Base-by-base conservation (phyloP, 140 eudicot genomes). In the Ambrosia hybrid region DNA sequence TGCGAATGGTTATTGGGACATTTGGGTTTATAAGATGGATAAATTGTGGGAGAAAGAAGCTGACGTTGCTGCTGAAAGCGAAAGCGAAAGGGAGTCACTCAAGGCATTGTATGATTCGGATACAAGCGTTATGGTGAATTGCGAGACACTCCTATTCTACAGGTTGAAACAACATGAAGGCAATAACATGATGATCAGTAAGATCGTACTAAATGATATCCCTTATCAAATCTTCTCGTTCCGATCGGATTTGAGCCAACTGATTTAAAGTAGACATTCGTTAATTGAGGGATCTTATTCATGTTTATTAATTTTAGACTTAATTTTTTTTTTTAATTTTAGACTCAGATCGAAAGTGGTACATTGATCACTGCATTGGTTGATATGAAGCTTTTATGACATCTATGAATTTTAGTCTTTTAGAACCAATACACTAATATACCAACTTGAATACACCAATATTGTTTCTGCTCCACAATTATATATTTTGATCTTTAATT, bases 161-260 rank as follows among this genome's bases (percentile, higher is more conserved):
- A 37, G 7, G 52, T 56, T 57, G 12, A 75, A 67, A 34, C 6
- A 16, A 12, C 15, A 60, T 21, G 26, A 21, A 2, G 43, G 7
- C 8, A 9, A 1, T 30, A 9, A 2, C 34, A 30, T 30, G 45
- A 30, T 30, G 45, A 60, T 51, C 2, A 13, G 16, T 4, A 37
- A 38, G 6, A 53, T 64, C 2, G 45, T 7, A 5, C 3, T 52
- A 46, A 13, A 7, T 9, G 33, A 14, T 33, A 13, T 0, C 16
- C 17, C 56, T 10, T 3, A 14, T 45, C 43, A 2, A 10, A 57
- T 68, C 2, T 76, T 68, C 41, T 4, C 12, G 3, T 48, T 58
- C 15, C 51, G 81, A 68, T 76, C 65, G 10, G 81, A 76, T 76
- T 69, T 9, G 76, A 76, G 60, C 45, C 62, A 0, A 9, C 10